Base-by-base conservation (phyloP, 2,329 filamentous ascomycete genomes). In the Microdochium trichocladiopsis region DNA sequence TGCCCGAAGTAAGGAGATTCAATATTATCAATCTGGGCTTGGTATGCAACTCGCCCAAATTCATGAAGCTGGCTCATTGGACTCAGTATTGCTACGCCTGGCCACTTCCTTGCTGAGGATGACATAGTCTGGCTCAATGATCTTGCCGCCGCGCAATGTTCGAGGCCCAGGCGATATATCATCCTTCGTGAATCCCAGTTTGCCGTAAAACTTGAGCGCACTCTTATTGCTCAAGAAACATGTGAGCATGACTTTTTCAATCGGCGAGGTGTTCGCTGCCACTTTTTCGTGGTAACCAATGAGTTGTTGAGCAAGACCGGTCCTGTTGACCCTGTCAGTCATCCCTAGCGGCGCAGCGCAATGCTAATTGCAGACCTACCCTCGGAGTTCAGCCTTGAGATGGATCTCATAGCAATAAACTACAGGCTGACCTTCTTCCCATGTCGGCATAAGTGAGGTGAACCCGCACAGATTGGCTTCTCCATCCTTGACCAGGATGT, bases 361-460 rank as follows among this genome's bases (percentile, higher is more conserved):
- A 47, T n/a, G n/a, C n/a, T n/a, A n/a, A n/a, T 10, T 6, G 41
- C 22, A 11, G 16, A 68, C 69, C 56, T 65, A 81, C 70, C 84
- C 76, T 58, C 80, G 78, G 4, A 87, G 64, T 1, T 72, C 67
- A 1, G 74, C 68, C 36, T 72, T 67, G 2, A 92, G 75, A 62
- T 93, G 88, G 33, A 93, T 82, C 68, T 93, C 88, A 64, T 91
- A 93, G 65, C 88, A 85, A 66, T 91, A 93, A 21, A 90, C 63
- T 2, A 91, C 87, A 0, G 83, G 74, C 53, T 81, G 70, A 1
- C 76, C 76, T 55, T 84, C 81, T 62, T 90, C 86, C 60, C 80
- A 80, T 2, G 83, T 86, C n/a, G 86, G 78, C 84, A 88, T 85
- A 61, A 88, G 72, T n/a, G 83, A 87, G 1, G 78, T 74, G 60